Conservation (phyloP, 495 filamentous ascomycete species). For the Hypoxylon rickii region DNA sequence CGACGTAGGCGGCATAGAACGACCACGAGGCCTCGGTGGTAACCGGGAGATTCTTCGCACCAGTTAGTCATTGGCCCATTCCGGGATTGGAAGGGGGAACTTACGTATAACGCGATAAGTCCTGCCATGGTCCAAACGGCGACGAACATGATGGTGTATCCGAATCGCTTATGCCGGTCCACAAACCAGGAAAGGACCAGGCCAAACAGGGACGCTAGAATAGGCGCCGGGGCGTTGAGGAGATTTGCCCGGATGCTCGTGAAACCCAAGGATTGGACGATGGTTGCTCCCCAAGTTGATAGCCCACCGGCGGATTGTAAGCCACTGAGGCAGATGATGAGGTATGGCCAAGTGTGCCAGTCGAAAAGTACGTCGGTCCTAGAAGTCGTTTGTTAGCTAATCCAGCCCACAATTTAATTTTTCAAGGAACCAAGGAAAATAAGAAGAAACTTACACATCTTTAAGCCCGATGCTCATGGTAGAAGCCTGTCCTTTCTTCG, state of each 20-base stretch:
- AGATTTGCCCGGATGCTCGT: constrained; percentile 22
- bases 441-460: constrained; percentile 16
- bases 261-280: constrained; percentile 20
- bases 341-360: constrained; percentile 23
- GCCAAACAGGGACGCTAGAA: constrained; percentile 11
- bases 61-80: background rate
- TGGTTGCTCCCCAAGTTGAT: constrained; percentile 19
- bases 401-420: too few relatives aligned
- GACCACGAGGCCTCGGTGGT: constrained; percentile 23
- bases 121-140: constrained; percentile 22
- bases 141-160: constrained; percentile 17
- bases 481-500: constrained; percentile 21
- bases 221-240: constrained; percentile 16
- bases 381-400: too few relatives aligned
- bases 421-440: too few relatives aligned
- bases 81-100: background rate
- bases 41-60: constrained; percentile 16
- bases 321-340: constrained; percentile 29
- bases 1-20: constrained; percentile 25
- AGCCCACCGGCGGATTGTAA: constrained; percentile 18
- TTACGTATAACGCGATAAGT: constrained; percentile 25
- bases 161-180: constrained; percentile 24
- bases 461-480: constrained; percentile 18
- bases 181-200: constrained; percentile 13
- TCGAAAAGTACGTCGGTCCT: constrained; percentile 19